Conservation (phyloP, 345 rosid species). For the Syzygium oleosum region DNA sequence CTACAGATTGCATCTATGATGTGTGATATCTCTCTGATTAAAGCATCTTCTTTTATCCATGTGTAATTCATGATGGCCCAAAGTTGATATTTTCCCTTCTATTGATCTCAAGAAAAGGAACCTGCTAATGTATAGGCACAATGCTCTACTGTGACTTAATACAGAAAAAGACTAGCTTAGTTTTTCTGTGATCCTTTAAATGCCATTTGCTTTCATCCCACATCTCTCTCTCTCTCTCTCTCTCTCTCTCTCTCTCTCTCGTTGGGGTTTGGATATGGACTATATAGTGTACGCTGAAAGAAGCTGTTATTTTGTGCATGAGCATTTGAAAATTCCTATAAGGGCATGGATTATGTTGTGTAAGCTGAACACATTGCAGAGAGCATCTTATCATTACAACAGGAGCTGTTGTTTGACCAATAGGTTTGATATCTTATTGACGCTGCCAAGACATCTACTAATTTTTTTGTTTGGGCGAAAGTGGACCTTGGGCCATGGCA, state of each 20-base stretch:
- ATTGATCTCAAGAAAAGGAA: background rate
- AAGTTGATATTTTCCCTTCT: background rate
- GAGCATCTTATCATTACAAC: background rate
- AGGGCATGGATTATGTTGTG: background rate
- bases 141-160: background rate
- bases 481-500: background rate
- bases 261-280: background rate
- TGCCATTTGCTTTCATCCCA: background rate
- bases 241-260: no score
- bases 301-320: background rate
- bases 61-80: background rate
- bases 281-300: background rate
- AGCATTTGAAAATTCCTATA: background rate
- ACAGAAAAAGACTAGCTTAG: background rate
- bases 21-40: background rate
- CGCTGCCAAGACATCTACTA: background rate
- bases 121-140: background rate
- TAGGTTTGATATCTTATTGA: background rate
- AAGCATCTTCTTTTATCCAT: background rate
- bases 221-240: no score
- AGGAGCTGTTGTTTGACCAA: background rate
- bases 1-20: background rate
- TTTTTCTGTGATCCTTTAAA: background rate
- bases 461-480: background rate
- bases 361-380: background rate